Conservation (phyloP, 148 eudicot species). For the Nepenthes gracilis region DNA sequence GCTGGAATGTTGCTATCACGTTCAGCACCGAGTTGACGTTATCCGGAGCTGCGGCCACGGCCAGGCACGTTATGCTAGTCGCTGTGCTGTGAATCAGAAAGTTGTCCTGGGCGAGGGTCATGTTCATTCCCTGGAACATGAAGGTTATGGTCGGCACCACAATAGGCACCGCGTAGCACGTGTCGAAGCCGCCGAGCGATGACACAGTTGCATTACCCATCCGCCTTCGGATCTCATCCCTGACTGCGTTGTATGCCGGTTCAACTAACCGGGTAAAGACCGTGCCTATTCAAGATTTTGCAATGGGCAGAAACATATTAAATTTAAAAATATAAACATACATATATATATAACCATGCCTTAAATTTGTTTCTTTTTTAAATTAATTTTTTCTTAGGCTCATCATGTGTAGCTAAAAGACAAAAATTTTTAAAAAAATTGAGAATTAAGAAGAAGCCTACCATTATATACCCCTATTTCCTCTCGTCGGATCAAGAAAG, state of each 20-base stretch:
- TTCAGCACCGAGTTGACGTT: slow-evolving; percentile 47
- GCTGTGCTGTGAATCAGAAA: slow-evolving; percentile 57
- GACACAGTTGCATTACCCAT: slow-evolving; percentile 43
- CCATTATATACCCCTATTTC: no score
- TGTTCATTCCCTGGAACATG: slow-evolving; percentile 59
- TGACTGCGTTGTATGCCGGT: slow-evolving; percentile 48
- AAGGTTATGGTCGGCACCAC: slow-evolving; percentile 58
- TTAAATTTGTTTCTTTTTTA: no score
- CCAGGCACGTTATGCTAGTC: slow-evolving; percentile 55
- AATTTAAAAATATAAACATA: no score
- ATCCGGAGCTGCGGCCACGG: slow-evolving; percentile 49
- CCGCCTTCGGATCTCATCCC: slow-evolving; percentile 54
- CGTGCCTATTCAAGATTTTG: slow-evolving; percentile 32
- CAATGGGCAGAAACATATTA: not conserved
- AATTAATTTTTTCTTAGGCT: no score
- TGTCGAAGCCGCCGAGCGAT: slow-evolving; percentile 78
- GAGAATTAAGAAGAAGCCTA: no score
- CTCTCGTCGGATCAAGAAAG: no score
- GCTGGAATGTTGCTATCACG: slow-evolving; percentile 78
- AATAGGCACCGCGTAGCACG: slow-evolving; percentile 53
- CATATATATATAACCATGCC: no score
- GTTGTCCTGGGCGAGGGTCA: slow-evolving; percentile 61
- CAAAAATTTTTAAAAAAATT: no score
- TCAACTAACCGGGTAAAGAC: slow-evolving; percentile 29
- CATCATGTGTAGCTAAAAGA: no score